A percentile compares a stretch with the other conserved stretches of the same genome.
Evolutionary conservation across 2,329 filamentous ascomycete genomes (phyloP).

Genomic region (Cordyceps fumosorosea): DNA sequence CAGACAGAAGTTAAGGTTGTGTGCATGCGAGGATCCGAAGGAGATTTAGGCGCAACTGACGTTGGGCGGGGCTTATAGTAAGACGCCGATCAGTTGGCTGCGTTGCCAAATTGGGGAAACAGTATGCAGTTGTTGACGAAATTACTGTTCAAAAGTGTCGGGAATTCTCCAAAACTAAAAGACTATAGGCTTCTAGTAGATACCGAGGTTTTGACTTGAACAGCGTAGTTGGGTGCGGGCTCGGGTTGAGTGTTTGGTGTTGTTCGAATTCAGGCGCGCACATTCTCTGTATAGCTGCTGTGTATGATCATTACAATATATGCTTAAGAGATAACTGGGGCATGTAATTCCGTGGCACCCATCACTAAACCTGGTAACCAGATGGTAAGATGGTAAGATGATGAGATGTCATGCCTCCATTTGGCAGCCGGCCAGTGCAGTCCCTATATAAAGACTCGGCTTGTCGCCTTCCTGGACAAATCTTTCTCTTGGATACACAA

Average conservation of each 20-base stretch:
- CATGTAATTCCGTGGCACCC: not conserved
- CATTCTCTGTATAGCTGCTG: not conserved
- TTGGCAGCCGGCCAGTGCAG: not conserved
- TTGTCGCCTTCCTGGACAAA: not conserved
- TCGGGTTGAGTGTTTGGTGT: no score
- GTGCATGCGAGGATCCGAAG: constrained; percentile 1
- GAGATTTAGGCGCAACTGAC: constrained; percentile 2
- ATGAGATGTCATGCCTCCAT: constrained; percentile 1
- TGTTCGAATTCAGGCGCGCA: no score
- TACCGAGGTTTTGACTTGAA: not conserved
- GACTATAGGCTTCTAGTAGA: not conserved
- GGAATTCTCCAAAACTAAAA: not conserved
- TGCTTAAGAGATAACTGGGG: not conserved
- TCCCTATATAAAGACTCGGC: not conserved
- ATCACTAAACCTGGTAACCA: not conserved
- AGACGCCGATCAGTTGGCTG: constrained; percentile 9
- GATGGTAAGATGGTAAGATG: not conserved
- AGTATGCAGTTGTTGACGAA: not conserved
- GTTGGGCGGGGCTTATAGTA: not conserved
- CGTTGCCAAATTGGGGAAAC: constrained; percentile 2
- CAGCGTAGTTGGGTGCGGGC: not conserved
- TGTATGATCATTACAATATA: not conserved
- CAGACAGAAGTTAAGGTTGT: constrained; percentile 2
- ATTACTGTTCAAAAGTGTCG: not conserved
- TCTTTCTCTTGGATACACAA: not conserved